Evolutionary conservation across 441 rosid genomes (phyloP).

Genomic region (Isatis lusitanica): DNA sequence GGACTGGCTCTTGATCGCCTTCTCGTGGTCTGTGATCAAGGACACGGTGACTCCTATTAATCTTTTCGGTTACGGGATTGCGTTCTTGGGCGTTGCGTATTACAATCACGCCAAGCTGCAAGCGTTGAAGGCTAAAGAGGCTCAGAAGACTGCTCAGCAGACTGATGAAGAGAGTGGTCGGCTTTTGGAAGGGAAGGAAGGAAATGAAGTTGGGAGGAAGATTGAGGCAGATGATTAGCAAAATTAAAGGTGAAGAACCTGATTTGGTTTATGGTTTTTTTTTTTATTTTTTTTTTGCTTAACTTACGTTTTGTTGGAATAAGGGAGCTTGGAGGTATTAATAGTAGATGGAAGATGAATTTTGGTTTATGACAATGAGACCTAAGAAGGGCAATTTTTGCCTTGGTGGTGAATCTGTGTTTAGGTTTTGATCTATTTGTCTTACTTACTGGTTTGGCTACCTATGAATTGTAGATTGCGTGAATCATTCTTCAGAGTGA

Average conservation of each 20-base stretch:
- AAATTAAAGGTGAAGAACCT: slow-evolving; percentile 13
- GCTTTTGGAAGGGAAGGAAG: slow-evolving; percentile 77
- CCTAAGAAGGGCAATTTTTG: neutral
- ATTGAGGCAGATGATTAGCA: slow-evolving; percentile 56
- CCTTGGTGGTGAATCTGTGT: neutral
- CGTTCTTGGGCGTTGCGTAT: slow-evolving; percentile 81
- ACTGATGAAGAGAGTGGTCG: slow-evolving; percentile 71
- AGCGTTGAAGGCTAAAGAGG: slow-evolving; percentile 79
- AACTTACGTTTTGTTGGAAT: slow-evolving; percentile 37
- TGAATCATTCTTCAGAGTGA: neutral
- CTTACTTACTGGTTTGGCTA: neutral
- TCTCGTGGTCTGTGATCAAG: slow-evolving; percentile 93
- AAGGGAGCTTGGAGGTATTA: slow-evolving; percentile 44
- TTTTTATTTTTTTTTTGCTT: neutral
- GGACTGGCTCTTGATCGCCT: slow-evolving; percentile 91
- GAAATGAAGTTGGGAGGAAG: slow-evolving; percentile 54
- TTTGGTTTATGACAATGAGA: slow-evolving; percentile 5
- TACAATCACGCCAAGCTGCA: slow-evolving; percentile 80
- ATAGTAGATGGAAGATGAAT: neutral
- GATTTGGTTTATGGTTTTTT: neutral
- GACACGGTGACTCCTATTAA: slow-evolving; percentile 87
- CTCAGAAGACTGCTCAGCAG: slow-evolving; percentile 68
- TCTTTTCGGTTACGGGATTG: slow-evolving; percentile 77
- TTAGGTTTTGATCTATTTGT: neutral
- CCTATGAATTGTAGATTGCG: neutral